Base-by-base conservation (phyloP, 2,329 filamentous ascomycete species). In the Aureobasidium sp. region DNA sequence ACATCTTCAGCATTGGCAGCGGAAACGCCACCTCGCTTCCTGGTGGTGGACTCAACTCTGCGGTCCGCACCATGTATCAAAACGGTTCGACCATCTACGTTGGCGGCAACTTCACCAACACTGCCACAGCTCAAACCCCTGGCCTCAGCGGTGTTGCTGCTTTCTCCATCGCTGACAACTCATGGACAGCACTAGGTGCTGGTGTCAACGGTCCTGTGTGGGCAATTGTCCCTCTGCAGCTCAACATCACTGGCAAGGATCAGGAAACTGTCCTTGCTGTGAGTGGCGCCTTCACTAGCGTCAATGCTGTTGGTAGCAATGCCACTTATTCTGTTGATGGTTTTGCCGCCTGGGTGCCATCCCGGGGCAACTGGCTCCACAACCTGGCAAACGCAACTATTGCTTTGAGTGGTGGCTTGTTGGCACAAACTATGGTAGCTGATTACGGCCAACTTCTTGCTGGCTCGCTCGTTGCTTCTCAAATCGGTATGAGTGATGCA, bases 271-370 rank as follows among this genome's bases (percentile, higher is more conserved):
- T 88, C 26, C 82, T 97, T 65, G 86, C 88, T 1, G 79, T 99
- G 63, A 93, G 87, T 53, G 94, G 94, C 6, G 80, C 85, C 64
- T 99, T 99, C 73, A 82, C 83, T 17, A 79, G 85, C 60, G 84
- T 96, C 64, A 82, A 87, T 32, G 83, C 82, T 0, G 93, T 91
- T 68, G 84, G 78, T 39, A 79, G 79, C 66, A 87, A 87, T 66
- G 73, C 80, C 7, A 82, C 85, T 10, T 80, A 87, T 32, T 69
- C 82, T 9, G 88, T 86, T 0, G 75, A 84, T 56, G 91, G 92
- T 2, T 91, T 99, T 69, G 93, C 91, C 15, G 80, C 97, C 41
- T 99, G 94, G 94, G 87, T 97, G 8, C 90, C 90, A 3, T 95
- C 91, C 3, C 80, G 83, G 65, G 82, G 81, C 63, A 94, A 94